Base-by-base conservation (phyloP, 1,139 yeast species). In the Yamadazyma spencermartinsiae region DNA sequence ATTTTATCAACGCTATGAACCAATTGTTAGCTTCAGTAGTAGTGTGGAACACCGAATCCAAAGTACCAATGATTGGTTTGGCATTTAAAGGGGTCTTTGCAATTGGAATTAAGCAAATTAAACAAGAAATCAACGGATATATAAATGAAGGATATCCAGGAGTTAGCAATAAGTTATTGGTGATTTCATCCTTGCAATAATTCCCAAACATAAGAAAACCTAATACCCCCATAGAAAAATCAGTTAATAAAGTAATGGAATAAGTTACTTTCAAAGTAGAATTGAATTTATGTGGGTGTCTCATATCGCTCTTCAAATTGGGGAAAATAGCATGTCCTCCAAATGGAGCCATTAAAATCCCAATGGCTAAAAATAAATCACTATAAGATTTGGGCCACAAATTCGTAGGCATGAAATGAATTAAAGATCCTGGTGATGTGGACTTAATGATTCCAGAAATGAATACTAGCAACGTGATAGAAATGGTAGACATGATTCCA, bases 191-290 rank as follows among this genome's bases (percentile, higher is more conserved):
- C 49, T 76, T 74, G 37, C 90, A 87, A 15, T 64, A 55, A 13
- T 65, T 63, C 17, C 98, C 97, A 67, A 87, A 90, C 97, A 90
- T 90, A 28, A 89, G 63, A 56, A 82, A 86, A 0, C 97, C 97
- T 33, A 87, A 63, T 2, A 84, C 66, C 0, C 88, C 96, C 74
- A 89, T 87, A 16, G 84, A 65, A 41, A 79, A 55, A 59, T 90
- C 97, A 6, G 92, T 78, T 1, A 78, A 37, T 41, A 82, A 74
- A 0, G 95, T 84, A 46, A 88, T 83, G 31, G 75, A 51, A 51
- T 84, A 87, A 2, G 76, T 72, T 2, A 57, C 55, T 25, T 54
- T 48, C 37, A 72, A 61, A 1, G 76, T 68, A 18, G 46, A 41
- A 3, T 61, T 68, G 62, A 59, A 77, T 44, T 61, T 76, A 54